Evolutionary conservation across 306 rosid genomes (phyloP).

Genomic region (Arachis stenosperma): DNA sequence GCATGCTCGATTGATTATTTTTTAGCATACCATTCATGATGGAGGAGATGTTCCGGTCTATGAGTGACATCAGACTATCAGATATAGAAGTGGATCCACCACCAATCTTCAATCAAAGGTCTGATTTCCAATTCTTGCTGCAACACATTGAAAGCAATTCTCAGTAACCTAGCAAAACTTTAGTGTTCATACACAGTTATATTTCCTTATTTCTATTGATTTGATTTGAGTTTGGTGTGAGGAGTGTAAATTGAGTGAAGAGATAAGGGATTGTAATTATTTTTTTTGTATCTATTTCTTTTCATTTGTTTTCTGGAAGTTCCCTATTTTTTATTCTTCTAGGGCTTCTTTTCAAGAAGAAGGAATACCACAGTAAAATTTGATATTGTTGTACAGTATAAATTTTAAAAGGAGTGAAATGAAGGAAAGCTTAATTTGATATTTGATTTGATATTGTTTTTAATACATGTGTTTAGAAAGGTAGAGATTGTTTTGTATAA

Average conservation of each 20-base stretch:
- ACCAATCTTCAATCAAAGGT: too few species aligned
- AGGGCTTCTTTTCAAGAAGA: slow-evolving; percentile 33
- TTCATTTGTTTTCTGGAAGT: slow-evolving; percentile 38
- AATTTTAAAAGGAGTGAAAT: slow-evolving; percentile 42
- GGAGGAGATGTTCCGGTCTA: too few species aligned
- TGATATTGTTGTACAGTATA: slow-evolving; percentile 36
- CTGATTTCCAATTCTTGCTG: too few species aligned
- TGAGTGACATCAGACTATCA: too few species aligned
- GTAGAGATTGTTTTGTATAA: too few species aligned
- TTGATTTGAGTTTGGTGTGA: slow-evolving; percentile 44
- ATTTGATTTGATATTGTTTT: too few species aligned
- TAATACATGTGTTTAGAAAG: too few species aligned
- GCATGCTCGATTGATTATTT: too few species aligned
- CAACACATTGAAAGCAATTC: too few species aligned
- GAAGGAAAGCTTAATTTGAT: slow-evolving; percentile 38
- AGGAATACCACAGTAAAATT: too few species aligned
- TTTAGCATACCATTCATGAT: too few species aligned
- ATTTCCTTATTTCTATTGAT: slow-evolving; percentile 39
- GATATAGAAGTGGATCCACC: too few species aligned
- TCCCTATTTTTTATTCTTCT: slow-evolving; percentile 31
- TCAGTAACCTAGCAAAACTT: slow-evolving; percentile 27
- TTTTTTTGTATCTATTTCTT: slow-evolving; percentile 26
- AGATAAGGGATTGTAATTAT: slow-evolving; percentile 51
- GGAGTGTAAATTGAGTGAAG: background rate
- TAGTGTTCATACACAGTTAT: slow-evolving; percentile 32